These are phyloP conservation scores for Pharus latifolius DNA, from an alignment of 176 grass and related monocot species.

Conservation along the genomic window DNA sequence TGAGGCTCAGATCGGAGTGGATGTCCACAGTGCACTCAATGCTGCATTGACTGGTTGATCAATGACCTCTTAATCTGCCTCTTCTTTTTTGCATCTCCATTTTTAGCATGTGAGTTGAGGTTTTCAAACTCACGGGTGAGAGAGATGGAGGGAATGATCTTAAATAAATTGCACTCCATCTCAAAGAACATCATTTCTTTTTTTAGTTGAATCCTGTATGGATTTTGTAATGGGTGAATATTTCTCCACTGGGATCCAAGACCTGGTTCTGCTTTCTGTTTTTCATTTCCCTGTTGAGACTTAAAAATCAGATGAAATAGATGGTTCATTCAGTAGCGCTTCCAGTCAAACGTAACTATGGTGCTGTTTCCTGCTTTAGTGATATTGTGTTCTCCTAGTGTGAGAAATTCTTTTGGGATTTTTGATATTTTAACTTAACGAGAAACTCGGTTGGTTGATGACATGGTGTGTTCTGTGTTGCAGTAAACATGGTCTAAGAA, in stretches of 20 bases:
- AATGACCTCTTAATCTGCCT: neutral
- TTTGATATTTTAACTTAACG: too few relatives aligned
- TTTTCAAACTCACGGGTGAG: constrained; percentile 15
- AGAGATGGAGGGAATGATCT: constrained; percentile 51
- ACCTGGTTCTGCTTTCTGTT: neutral
- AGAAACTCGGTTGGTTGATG: too few relatives aligned
- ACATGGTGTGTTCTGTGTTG: too few relatives aligned
- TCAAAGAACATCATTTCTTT: constrained; percentile 22
- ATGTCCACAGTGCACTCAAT: constrained; percentile 95
- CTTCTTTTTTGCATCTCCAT: constrained; percentile 36
- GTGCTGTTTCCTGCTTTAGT: neutral
- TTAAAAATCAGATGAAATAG: neutral
- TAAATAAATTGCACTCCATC: constrained; percentile 68
- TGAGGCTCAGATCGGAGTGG: constrained; percentile 93
- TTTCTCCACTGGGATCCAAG: constrained; percentile 10
- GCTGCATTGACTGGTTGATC: constrained; percentile 67
- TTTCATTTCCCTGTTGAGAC: neutral
- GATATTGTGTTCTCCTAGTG: neutral
- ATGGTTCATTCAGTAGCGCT: neutral
- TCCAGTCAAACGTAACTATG: neutral
- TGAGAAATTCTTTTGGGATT: too few relatives aligned
- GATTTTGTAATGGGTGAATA: constrained; percentile 57
- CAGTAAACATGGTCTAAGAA: too few relatives aligned
- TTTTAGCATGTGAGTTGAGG: constrained; percentile 43
- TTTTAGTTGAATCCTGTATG: constrained; percentile 15